These are phyloP conservation scores for Glutinoglossum americanum DNA, from an alignment of 495 filamentous ascomycete genomes.

Conservation along the genomic window DNA sequence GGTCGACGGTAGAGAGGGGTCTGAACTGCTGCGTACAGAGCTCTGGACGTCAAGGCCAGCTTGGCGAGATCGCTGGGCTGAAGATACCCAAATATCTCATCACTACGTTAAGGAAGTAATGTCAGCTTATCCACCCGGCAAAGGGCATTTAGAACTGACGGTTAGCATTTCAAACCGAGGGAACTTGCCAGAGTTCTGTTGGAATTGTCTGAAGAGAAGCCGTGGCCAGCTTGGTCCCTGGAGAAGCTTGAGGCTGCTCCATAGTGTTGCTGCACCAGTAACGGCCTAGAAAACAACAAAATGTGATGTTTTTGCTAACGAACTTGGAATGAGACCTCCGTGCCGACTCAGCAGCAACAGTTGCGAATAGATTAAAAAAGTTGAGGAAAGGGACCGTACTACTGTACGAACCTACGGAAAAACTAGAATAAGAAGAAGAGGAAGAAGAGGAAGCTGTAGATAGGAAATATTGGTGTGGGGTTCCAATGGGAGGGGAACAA, in stretches of 20 bases:
- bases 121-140: conserved; percentile 2
- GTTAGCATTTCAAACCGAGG: background rate
- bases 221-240: background rate
- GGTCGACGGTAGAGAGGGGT: conserved; percentile 17
- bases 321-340: background rate
- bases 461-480: background rate
- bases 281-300: too few species aligned
- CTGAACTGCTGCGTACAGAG: conserved; percentile 16
- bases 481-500: background rate
- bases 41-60: conserved; percentile 14
- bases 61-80: conserved; percentile 10
- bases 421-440: background rate
- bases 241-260: background rate
- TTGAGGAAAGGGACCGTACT: background rate
- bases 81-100: conserved; percentile 16
- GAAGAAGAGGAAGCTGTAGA: background rate
- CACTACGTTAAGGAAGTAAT: conserved; percentile 5
- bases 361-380: background rate
- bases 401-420: background rate
- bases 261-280: background rate
- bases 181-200: background rate
- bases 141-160: background rate
- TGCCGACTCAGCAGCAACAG: background rate
- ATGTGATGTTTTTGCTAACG: background rate
- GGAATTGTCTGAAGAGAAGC: background rate